phyloP scores from a whole-genome alignment of 1,284 basidiomycete genomes.

The Sporisorium exsertum region DNA sequence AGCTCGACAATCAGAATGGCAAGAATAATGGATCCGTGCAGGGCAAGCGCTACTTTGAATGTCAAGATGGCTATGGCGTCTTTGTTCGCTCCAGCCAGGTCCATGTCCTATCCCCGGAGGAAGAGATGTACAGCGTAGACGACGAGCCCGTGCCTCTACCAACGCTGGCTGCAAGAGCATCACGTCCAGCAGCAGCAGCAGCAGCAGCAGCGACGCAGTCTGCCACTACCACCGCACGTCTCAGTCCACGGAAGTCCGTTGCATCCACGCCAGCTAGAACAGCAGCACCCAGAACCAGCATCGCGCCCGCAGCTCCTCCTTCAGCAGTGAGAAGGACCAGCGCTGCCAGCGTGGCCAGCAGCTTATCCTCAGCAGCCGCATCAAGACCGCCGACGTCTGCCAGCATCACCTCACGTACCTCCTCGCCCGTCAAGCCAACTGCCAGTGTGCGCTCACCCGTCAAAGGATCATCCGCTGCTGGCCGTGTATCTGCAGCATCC shows the following conservation, averaged over 20 bases:
- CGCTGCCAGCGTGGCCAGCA: conserved; percentile 26
- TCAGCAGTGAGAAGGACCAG: conserved; percentile 27
- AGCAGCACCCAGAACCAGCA: conserved; percentile 15
- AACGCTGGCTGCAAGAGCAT: conserved; percentile 11
- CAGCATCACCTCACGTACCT: conserved; percentile 21
- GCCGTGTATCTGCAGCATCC: conserved; percentile 31
- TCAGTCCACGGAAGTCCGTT: conserved; percentile 41
- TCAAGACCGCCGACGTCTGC: conserved; percentile 31
- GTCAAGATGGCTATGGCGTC: conserved; percentile 82
- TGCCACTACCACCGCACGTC: conserved; percentile 21
- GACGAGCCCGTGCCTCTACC: conserved; percentile 27
- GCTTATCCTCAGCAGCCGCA: conserved; percentile 27
- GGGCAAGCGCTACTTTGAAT: conserved; percentile 86
- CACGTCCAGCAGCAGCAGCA: conserved; percentile 21
- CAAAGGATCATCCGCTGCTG: conserved; percentile 29
- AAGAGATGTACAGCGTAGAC: conserved; percentile 47
- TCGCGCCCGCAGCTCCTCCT: conserved; percentile 22
- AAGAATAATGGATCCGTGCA: conserved; percentile 96
- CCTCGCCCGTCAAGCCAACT: conserved; percentile 32
- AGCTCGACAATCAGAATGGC: conserved; percentile 79
- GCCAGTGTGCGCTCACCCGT: conserved; percentile 32
- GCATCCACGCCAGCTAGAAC: conserved; percentile 32
- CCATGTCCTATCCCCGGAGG: conserved; percentile 72
- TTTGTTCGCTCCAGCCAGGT: conserved; percentile 92
- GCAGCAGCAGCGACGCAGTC: conserved; percentile 12